Base-by-base conservation (phyloP, 306 rosid species). In the Dalbergia cochinchinensis region DNA sequence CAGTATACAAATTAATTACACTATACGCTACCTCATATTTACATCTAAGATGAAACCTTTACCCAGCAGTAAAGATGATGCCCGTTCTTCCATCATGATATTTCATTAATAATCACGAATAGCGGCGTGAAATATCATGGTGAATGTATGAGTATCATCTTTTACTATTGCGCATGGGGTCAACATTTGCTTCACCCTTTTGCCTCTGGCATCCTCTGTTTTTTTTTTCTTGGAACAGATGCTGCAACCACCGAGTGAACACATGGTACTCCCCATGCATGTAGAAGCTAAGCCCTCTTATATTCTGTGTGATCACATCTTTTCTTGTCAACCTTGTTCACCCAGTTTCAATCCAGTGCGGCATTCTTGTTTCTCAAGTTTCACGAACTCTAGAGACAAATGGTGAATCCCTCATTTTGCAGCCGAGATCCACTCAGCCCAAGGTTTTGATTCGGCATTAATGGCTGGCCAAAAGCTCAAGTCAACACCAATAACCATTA, bases 1-100 rank as follows among this genome's bases (percentile, higher is more conserved):
- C 74, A 0, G 68, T 90, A 82, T 90, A 90, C 95, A 88, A 80
- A 82, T 83, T 87, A 84, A 87, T 86, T 85, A 84, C 92, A 79
- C 80, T 79, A 79, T 76, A 84, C 60, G 82, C 84, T 80, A 82
- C 64, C 83, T 81, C 88, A 81, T 76, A 89, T 91, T 66, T 91
- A 86, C 92, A 93, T 79, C 64, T 42, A 83, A 76, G 51, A 15
- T 54, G 2, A 16, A 16, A 63, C 8, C 60, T 4, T 54, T 54
- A 7, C 60, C 60, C 20, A 54, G n/a, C 20, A 16, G 22, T 6
- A 54, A 54, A 54, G 60, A 54, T 15, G 60, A 54, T 54, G n/a
- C 7, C n/a, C 59, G 5, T 14, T 16, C 59, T 1, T 14, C 9
- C 20, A 16, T 18, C 3, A 15, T 51, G 18, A 14, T 51, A 51